Evolutionary conservation across 805 yeast genomes (phyloP).

Genomic region (Cyberlindnera nakhonratchasimensis): DNA sequence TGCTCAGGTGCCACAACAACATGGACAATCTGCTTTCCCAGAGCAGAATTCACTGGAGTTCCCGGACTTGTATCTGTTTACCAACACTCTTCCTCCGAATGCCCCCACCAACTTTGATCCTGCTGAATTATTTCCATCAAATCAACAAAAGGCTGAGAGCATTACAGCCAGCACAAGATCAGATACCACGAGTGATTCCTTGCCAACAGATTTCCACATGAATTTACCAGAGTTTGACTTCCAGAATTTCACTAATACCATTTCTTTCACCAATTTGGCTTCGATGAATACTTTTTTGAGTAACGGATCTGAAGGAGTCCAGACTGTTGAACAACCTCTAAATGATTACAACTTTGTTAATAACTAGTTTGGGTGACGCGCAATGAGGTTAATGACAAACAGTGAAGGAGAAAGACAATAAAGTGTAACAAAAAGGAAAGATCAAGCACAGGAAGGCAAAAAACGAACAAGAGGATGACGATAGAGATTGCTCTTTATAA

Average conservation of each 20-base stretch:
- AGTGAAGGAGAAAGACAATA: too few relatives aligned
- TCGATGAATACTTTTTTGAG: conserved; percentile 22
- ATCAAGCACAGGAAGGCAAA: too few relatives aligned
- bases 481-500: too few relatives aligned
- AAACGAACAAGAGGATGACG: too few relatives aligned
- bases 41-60: conserved; percentile 17
- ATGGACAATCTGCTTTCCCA: too few relatives aligned
- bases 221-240: conserved; percentile 28
- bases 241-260: conserved; percentile 22
- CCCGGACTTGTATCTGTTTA: conserved; percentile 29
- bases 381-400: too few relatives aligned
- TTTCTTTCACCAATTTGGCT: conserved; percentile 25
- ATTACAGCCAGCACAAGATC: conserved; percentile 14
- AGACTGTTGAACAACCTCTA: neutral
- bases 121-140: conserved; percentile 25
- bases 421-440: too few relatives aligned
- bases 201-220: conserved; percentile 24
- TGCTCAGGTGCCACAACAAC: conserved; percentile 3
- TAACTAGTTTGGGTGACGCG: too few relatives aligned
- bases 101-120: conserved; percentile 25
- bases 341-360: neutral
- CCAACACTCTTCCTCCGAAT: conserved; percentile 23
- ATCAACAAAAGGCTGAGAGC: neutral
- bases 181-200: conserved; percentile 18
- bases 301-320: conserved; percentile 1